Conservation (phyloP, 2,329 filamentous ascomycete genomes). For the Xylaria sp. region DNA sequence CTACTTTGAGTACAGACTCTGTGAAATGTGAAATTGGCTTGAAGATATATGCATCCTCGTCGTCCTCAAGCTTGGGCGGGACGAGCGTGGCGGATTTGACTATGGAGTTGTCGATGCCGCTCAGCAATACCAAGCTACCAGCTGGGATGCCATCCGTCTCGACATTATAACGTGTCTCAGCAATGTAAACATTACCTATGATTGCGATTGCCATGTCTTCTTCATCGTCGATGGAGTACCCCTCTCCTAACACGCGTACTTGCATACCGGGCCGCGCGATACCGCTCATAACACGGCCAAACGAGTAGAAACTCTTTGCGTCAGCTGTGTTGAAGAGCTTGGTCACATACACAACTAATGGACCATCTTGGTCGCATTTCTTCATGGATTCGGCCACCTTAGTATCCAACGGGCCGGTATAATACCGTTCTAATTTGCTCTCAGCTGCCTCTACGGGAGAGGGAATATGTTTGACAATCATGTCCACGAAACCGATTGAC, state of each 20-base stretch:
- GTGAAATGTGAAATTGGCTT: constrained; percentile 93
- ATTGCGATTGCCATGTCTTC: constrained; percentile 94
- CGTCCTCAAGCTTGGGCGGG: constrained; percentile 79
- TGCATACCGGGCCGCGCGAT: constrained; percentile 83
- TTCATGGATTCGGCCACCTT: constrained; percentile 83
- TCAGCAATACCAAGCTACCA: constrained; percentile 91
- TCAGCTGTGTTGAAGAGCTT: constrained; percentile 93
- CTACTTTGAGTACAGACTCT: constrained; percentile 96
- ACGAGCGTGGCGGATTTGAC: constrained; percentile 96
- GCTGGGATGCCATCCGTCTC: constrained; percentile 91
- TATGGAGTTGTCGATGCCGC: constrained; percentile 96
- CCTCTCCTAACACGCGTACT: constrained; percentile 92
- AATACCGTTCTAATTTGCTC: constrained; percentile 83
- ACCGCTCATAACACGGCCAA: constrained; percentile 92
- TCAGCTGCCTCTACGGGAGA: constrained; percentile 83
- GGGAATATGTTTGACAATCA: constrained; percentile 89
- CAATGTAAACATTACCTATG: constrained; percentile 87
- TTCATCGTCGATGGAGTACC: constrained; percentile 95
- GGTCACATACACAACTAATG: constrained; percentile 89
- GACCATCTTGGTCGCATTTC: constrained; percentile 86
- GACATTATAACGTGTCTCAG: constrained; percentile 92
- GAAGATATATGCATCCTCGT: constrained; percentile 96
- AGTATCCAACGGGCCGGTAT: constrained; percentile 88
- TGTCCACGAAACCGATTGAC: constrained; percentile 91
- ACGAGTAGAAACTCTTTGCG: constrained; percentile 88